Percentiles rank a stretch among this genome's conserved stretches.
Conservation (phyloP, 2,329 filamentous ascomycete genomes). For the Aureobasidium sp. region DNA sequence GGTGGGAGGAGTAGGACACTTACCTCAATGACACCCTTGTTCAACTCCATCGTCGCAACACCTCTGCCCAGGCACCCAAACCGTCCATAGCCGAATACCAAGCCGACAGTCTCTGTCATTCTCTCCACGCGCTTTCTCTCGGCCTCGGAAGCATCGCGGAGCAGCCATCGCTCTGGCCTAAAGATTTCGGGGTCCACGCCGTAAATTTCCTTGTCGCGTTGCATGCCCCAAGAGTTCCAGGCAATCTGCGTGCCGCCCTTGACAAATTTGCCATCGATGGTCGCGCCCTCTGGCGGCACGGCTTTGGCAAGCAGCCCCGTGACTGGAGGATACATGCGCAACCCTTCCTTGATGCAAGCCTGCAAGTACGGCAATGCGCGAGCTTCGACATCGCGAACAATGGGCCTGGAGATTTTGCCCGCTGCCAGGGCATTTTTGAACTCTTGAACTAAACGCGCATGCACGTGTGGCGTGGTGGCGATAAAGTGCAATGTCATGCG, state of each 20-base stretch:
- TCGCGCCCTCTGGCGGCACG: slow-evolving; percentile 29
- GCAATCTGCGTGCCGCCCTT: slow-evolving; percentile 33
- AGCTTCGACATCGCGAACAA: slow-evolving; percentile 44
- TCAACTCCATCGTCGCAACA: slow-evolving; percentile 34
- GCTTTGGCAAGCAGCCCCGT: slow-evolving; percentile 33
- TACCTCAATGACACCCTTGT: slow-evolving; percentile 34
- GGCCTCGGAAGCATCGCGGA: slow-evolving; percentile 23
- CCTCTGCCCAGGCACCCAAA: slow-evolving; percentile 33
- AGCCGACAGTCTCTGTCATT: slow-evolving; percentile 32
- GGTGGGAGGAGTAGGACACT: slow-evolving; percentile 7
- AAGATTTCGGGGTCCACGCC: slow-evolving; percentile 33
- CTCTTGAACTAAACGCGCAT: slow-evolving; percentile 41
- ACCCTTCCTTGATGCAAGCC: slow-evolving; percentile 42
- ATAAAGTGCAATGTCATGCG: slow-evolving; percentile 48
- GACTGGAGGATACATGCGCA: slow-evolving; percentile 41
- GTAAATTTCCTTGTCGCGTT: slow-evolving; percentile 31
- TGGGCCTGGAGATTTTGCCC: slow-evolving; percentile 35
- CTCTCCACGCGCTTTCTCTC: slow-evolving; percentile 24
- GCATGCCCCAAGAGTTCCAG: slow-evolving; percentile 34
- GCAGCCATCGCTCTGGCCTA: slow-evolving; percentile 33
- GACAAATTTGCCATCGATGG: slow-evolving; percentile 31
- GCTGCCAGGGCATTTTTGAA: slow-evolving; percentile 35
- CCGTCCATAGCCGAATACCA: slow-evolving; percentile 32
- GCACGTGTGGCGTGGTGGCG: slow-evolving; percentile 43
- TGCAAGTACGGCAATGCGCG: slow-evolving; percentile 38